A percentile compares a stretch with the other conserved stretches of the same genome.
phyloP scores from a whole-genome alignment of 768 basidiomycete species.

The Tremella yokohamensis region DNA sequence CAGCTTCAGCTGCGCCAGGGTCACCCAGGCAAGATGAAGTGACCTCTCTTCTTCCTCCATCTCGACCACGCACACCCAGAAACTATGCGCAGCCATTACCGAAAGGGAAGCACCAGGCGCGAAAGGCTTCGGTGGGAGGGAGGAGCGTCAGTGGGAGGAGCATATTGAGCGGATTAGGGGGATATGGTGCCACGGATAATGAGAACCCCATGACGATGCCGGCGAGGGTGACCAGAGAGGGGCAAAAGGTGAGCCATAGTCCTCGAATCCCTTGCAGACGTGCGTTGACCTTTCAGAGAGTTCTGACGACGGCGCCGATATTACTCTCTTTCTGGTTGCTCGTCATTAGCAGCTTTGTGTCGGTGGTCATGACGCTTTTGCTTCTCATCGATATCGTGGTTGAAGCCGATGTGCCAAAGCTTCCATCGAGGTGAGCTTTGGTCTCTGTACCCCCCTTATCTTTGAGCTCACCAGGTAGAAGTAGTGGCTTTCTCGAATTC shows the following conservation, averaged over 20 bases:
- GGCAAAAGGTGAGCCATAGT: conserved; percentile 40
- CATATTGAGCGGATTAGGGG: conserved; percentile 31
- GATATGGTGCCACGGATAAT: conserved; percentile 27
- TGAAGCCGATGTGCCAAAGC: conserved; percentile 27
- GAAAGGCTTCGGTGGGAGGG: conserved; percentile 32
- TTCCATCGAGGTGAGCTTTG: conserved; percentile 36
- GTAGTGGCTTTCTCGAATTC: conserved; percentile 46
- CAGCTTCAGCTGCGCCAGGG: conserved; percentile 12
- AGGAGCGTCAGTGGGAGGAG: conserved; percentile 36
- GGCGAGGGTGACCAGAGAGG: conserved; percentile 42
- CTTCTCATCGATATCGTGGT: conserved; percentile 41
- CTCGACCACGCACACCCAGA: conserved; percentile 2
- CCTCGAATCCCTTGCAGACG: too few relatives aligned
- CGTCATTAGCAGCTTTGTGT: conserved; percentile 32
- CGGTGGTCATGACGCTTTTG: conserved; percentile 36
- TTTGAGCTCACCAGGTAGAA: conserved; percentile 19
- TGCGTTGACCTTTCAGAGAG: conserved; percentile 27
- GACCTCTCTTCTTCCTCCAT: conserved; percentile 35
- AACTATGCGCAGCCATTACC: conserved; percentile 6
- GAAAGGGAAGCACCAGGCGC: conserved; percentile 10
- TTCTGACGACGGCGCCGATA: conserved; percentile 45
- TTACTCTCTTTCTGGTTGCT: conserved; percentile 37
- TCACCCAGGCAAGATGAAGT: conserved; percentile 18
- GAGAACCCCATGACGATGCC: conserved; percentile 30
- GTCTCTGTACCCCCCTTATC: not conserved